These are phyloP conservation scores for Fusarium clavum DNA, from an alignment of 2,329 filamentous ascomycete species.

Conservation along the genomic window DNA sequence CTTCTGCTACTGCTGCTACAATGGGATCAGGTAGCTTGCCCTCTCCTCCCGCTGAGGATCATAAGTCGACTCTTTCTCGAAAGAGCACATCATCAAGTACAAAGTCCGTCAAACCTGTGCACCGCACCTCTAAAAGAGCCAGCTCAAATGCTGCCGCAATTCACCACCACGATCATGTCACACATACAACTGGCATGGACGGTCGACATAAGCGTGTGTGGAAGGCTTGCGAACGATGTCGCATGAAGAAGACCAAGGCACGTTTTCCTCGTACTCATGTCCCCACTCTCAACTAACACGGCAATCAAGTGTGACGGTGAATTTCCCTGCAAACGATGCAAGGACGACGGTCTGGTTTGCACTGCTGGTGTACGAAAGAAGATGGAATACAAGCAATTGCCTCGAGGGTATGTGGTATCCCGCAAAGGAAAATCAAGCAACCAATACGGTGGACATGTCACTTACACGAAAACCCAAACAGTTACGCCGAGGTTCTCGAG, in stretches of 20 bases:
- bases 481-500: constrained; percentile 73
- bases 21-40: constrained; percentile 64
- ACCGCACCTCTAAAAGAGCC: constrained; percentile 64
- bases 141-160: constrained; percentile 52
- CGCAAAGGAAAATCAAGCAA: neutral
- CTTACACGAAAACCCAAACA: constrained; percentile 52
- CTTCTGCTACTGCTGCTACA: constrained; percentile 37
- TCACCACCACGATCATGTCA: constrained; percentile 54
- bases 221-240: constrained; percentile 74
- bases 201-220: constrained; percentile 72
- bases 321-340: constrained; percentile 74
- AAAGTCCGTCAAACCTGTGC: constrained; percentile 62
- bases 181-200: constrained; percentile 57
- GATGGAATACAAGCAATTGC: constrained; percentile 76
- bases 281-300: constrained; percentile 23
- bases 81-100: constrained; percentile 55
- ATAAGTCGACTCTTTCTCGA: constrained; percentile 52
- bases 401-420: constrained; percentile 63
- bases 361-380: constrained; percentile 73
- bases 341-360: constrained; percentile 73
- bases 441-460: neutral
- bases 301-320: constrained; percentile 69
- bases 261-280: constrained; percentile 16
- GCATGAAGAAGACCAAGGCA: constrained; percentile 79
- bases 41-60: constrained; percentile 64